Base-by-base conservation (phyloP, 768 basidiomycete species). In the Leucosporidium scottii region DNA sequence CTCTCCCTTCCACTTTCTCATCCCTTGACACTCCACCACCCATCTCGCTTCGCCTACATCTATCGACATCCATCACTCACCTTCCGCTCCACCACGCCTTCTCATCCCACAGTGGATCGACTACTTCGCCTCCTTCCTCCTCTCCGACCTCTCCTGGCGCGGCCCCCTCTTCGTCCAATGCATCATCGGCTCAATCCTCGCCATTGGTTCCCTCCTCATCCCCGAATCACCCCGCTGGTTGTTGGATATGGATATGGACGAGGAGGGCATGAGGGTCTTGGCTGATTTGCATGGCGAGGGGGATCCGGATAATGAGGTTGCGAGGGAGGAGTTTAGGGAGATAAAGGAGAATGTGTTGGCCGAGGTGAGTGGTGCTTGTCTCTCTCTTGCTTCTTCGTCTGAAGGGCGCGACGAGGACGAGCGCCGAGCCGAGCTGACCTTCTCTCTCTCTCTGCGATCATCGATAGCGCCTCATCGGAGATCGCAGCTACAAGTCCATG, bases 171-270 rank as follows among this genome's bases (percentile, higher is more conserved):
- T 87, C 72, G 81, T 94, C 4, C 93, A 96, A 82, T 90, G 88
- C 73, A 77, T 93, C 54, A 93, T 94, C 66, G 93, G 93, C 30
- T 74, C 80, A 17, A 84, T 94, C 67, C 85, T 97, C 53, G 85
- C 89, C 5, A 77, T 81, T 23, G 93, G 93, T 4, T 88, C 88
- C 3, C 79, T 94, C 50, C 73, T 90, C 30, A 86, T 94, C 78
- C 93, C 93, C 3, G 93, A 97, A 79, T 91, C 89, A 68, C 93
- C 93, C 36, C 81, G 93, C 85, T 97, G 90, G 87, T 84, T 96
- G 61, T 89, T 97, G 74, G 91, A 96, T 75, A 87, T 84, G 23
- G 89, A 89, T 74, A 83, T 85, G 77, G 90, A 96, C 75, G 83
- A 80, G 4, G 89, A 89, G 65, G 93, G 93, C 27, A 83, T 93